These are phyloP conservation scores for Gamarada debralockiae DNA, from an alignment of 495 filamentous ascomycete genomes.

Conservation along the genomic window DNA sequence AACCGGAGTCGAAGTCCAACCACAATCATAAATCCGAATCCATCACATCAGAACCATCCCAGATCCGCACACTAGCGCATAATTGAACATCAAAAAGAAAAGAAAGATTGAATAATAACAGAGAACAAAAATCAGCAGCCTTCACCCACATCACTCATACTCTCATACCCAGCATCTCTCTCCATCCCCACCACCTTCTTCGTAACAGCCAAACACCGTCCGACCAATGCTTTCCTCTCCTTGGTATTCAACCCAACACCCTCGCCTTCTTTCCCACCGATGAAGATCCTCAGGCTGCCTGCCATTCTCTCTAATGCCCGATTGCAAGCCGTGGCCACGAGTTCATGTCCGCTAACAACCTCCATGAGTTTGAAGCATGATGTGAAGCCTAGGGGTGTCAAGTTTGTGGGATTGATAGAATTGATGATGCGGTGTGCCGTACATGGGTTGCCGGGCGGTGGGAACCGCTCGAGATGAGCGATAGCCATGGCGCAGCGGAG, in stretches of 20 bases:
- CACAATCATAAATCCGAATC: too few relatives aligned
- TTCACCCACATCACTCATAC: constrained; percentile 28
- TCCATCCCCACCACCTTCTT: constrained; percentile 49
- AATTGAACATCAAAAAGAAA: too few relatives aligned
- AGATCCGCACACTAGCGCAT: too few relatives aligned
- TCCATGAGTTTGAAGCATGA: constrained; percentile 71
- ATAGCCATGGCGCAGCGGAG: constrained; percentile 80
- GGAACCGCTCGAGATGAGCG: constrained; percentile 54
- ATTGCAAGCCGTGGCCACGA: constrained; percentile 40
- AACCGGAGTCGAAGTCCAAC: too few relatives aligned
- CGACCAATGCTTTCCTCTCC: constrained; percentile 43
- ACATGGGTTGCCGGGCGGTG: constrained; percentile 31
- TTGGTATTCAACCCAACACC: constrained; percentile 39
- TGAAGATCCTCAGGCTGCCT: constrained; percentile 51
- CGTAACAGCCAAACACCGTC: constrained; percentile 43
- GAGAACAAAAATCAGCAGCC: constrained; percentile 19
- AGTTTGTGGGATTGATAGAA: constrained; percentile 34
- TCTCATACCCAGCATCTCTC: constrained; percentile 49
- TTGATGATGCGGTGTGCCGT: constrained; percentile 42
- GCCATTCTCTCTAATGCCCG: constrained; percentile 47
- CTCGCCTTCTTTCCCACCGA: constrained; percentile 39
- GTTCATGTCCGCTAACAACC: constrained; percentile 49
- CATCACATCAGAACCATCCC: neutral
- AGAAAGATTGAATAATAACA: neutral
- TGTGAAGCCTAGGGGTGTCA: constrained; percentile 74